These are phyloP conservation scores for Candida nonsorbophila DNA, from an alignment of 805 yeast species.

Conservation along the genomic window DNA sequence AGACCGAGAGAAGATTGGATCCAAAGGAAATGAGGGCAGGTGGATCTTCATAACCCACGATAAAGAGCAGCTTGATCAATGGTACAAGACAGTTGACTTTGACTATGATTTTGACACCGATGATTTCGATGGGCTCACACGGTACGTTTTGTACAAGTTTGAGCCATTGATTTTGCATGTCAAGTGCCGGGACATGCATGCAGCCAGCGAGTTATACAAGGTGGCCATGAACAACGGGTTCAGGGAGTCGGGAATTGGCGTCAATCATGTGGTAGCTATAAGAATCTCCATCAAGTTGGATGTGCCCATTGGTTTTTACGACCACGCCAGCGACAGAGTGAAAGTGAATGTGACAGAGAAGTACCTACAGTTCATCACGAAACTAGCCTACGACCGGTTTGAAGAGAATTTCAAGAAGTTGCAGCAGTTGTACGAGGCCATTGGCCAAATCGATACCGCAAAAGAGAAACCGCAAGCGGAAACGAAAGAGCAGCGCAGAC, in stretches of 20 bases:
- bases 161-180: conserved; percentile 86
- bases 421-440: conserved; percentile 39
- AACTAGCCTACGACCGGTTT: conserved; percentile 58
- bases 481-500: conserved; percentile 53
- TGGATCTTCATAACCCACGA: conserved; percentile 84
- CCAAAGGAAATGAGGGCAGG: conserved; percentile 79
- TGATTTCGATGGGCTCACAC: conserved; percentile 17
- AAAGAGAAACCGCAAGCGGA: conserved; percentile 21
- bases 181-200: conserved; percentile 56
- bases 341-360: conserved; percentile 44
- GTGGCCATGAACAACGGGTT: conserved; percentile 82
- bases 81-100: conserved; percentile 39
- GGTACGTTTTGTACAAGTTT: conserved; percentile 69
- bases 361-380: conserved; percentile 49
- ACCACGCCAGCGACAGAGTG: conserved; percentile 21
- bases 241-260: conserved; percentile 82
- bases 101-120: conserved; percentile 6
- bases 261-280: conserved; percentile 72
- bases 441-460: conserved; percentile 17
- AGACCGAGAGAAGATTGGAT: conserved; percentile 49
- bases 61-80: conserved; percentile 36
- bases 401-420: conserved; percentile 59
- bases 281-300: conserved; percentile 72
- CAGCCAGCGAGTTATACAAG: conserved; percentile 60
- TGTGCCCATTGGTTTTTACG: conserved; percentile 63